These are phyloP conservation scores for Suhomyces canberraensis DNA, from an alignment of 805 yeast genomes.

Conservation along the genomic window DNA sequence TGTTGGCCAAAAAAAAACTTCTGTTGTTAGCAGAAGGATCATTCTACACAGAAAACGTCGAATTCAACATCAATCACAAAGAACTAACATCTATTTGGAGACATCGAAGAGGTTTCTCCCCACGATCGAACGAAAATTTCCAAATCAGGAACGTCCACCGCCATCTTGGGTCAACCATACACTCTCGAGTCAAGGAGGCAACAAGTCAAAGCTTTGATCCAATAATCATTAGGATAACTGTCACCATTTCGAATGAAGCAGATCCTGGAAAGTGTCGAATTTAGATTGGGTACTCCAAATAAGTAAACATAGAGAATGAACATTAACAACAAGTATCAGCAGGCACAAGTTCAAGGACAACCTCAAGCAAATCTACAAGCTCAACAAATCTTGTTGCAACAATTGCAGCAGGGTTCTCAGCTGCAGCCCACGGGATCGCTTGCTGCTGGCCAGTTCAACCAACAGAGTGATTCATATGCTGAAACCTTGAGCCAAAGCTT, in stretches of 20 bases:
- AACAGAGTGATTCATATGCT: slow-evolving; percentile 24
- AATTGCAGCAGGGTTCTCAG: slow-evolving; percentile 37
- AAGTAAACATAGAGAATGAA: slow-evolving; percentile 13
- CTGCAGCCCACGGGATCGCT: slow-evolving; percentile 13
- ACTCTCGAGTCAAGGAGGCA: slow-evolving; percentile 5
- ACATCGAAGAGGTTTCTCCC: neutral
- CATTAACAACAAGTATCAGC: slow-evolving; percentile 18
- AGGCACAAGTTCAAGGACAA: slow-evolving; percentile 19
- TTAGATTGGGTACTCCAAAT: slow-evolving; percentile 2
- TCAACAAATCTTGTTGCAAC: slow-evolving; percentile 42
- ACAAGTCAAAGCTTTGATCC: neutral
- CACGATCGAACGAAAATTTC: neutral
- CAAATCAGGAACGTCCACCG: neutral
- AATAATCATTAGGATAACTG: neutral
- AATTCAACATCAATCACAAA: neutral
- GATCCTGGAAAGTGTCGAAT: neutral
- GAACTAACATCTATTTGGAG: neutral
- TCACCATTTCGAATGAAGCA: neutral
- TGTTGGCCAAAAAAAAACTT: slow-evolving; percentile 5
- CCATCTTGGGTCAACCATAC: no score
- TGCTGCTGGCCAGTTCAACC: slow-evolving; percentile 12
- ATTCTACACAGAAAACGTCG: neutral
- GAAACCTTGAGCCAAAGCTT: slow-evolving; percentile 29
- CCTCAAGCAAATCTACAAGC: slow-evolving; percentile 35
- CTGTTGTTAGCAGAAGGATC: neutral